These are phyloP conservation scores for Psilocybe sp. DNA, from an alignment of 768 basidiomycete genomes.

Conservation along the genomic window DNA sequence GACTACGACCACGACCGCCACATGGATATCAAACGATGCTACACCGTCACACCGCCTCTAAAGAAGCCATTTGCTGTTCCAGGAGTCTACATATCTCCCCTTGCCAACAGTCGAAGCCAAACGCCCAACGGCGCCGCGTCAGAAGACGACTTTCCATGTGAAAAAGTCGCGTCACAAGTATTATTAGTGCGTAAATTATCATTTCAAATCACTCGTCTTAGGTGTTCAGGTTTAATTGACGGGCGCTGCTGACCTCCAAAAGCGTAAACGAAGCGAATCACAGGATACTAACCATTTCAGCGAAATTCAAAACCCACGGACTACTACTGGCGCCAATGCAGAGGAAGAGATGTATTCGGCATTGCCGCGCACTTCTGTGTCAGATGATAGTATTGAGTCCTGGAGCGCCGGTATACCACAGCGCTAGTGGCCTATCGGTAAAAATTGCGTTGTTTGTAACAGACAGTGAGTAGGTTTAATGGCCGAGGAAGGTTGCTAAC, in stretches of 20 bases:
- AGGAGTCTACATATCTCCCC: conserved; percentile 35
- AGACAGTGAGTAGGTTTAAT: no score
- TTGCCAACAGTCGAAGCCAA: conserved; percentile 12
- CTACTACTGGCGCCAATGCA: no score
- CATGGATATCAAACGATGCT: not conserved
- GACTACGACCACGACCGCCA: not conserved
- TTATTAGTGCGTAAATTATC: no score
- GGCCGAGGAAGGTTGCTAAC: no score
- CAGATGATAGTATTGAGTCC: conserved; percentile 37
- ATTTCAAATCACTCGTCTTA: no score
- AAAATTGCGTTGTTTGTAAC: not conserved
- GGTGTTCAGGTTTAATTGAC: no score
- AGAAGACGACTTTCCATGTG: no score
- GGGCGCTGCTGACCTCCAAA: no score
- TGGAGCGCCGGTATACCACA: conserved; percentile 22
- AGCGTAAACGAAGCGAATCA: no score
- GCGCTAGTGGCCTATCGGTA: not conserved
- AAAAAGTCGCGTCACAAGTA: no score
- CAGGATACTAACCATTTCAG: no score
- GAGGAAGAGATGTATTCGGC: not conserved
- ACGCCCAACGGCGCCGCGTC: not conserved
- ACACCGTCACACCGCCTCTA: not conserved
- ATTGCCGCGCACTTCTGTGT: conserved; percentile 12
- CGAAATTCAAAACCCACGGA: no score
- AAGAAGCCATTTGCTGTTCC: conserved; percentile 28